Conservation (phyloP, 495 filamentous ascomycete species). For the Articulospora tetracladia region DNA sequence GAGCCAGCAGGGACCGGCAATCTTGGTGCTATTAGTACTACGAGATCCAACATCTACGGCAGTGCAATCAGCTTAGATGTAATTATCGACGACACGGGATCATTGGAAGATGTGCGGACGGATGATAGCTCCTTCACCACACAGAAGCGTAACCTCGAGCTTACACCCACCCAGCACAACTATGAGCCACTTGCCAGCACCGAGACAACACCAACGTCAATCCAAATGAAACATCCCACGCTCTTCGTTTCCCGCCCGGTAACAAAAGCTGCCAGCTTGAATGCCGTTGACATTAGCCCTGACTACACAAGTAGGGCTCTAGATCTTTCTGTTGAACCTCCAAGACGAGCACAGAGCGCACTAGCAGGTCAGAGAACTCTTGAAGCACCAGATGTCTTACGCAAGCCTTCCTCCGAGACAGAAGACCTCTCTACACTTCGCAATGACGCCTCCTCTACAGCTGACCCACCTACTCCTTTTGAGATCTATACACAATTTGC, state of each 20-base stretch:
- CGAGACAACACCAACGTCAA: not conserved
- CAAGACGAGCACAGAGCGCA: not conserved
- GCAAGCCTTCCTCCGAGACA: not conserved
- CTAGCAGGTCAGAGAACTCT: not conserved
- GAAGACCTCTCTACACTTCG: not conserved
- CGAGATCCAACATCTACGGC: not conserved
- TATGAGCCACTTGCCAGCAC: not conserved
- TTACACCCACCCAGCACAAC: not conserved
- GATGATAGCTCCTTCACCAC: not conserved
- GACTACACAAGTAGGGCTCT: not conserved
- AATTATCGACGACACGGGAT: not conserved
- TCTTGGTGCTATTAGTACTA: not conserved
- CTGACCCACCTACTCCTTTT: not conserved
- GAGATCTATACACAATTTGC: not conserved
- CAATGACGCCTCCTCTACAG: not conserved
- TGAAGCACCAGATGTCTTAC: not conserved
- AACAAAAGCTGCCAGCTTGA: not conserved
- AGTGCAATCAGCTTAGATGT: not conserved
- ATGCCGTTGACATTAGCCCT: not conserved
- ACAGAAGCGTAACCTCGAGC: not conserved
- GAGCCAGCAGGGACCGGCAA: constrained; percentile 1
- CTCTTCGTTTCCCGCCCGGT: not conserved
- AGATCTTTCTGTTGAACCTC: not conserved
- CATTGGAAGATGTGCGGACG: not conserved
- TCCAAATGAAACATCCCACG: not conserved